Evolutionary conservation across 106 monocot genomes (phyloP).

Genomic region (Phalaenopsis aphrodite): DNA sequence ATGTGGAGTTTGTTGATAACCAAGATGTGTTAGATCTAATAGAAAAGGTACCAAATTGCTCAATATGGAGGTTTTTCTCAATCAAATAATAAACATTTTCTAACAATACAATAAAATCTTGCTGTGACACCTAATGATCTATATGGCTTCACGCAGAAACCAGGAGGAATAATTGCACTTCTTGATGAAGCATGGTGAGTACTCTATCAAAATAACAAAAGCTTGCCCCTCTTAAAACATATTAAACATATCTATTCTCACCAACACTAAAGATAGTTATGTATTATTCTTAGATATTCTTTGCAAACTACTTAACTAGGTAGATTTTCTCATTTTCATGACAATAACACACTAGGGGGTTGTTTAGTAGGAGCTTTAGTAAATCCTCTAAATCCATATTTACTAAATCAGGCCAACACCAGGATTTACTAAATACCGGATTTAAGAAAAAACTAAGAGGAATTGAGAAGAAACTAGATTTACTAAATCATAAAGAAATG

Average conservation of each 20-base stretch:
- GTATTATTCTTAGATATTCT: background rate
- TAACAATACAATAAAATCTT: background rate
- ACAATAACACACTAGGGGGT: no score
- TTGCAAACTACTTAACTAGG: background rate
- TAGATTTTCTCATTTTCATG: no score
- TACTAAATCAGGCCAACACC: no score
- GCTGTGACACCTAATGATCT: slow-evolving; percentile 11
- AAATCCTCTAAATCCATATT: no score
- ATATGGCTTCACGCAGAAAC: slow-evolving; percentile 51
- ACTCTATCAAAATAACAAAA: background rate
- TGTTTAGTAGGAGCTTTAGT: no score
- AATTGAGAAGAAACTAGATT: no score
- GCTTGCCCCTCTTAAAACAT: background rate
- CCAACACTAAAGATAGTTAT: background rate
- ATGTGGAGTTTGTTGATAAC: slow-evolving; percentile 96
- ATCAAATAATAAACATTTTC: background rate
- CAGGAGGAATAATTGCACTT: slow-evolving; percentile 95
- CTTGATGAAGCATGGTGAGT: slow-evolving; percentile 96
- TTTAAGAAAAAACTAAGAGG: no score
- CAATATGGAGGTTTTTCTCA: background rate
- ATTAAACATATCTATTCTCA: background rate
- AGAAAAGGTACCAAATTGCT: slow-evolving; percentile 55
- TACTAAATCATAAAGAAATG: no score
- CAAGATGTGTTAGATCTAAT: slow-evolving; percentile 97
- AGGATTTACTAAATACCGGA: no score